Evolutionary conservation across 139 green algal species (phyloP).

Genomic region (Tetratostichococcus sp.): DNA sequence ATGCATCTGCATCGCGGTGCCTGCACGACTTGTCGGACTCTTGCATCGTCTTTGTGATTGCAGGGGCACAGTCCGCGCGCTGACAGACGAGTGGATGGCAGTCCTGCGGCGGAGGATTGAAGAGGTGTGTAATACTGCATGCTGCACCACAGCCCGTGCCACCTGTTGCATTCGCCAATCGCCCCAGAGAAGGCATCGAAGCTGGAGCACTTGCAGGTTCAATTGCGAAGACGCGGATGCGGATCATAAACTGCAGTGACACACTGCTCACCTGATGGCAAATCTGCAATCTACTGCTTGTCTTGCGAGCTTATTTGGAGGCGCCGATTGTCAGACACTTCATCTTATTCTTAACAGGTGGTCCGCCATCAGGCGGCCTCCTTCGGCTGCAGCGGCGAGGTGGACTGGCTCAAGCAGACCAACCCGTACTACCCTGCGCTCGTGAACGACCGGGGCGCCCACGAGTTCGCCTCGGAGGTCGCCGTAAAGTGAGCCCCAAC

Average conservation of each 20-base stretch:
- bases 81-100: slow-evolving; percentile 30
- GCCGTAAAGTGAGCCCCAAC: background rate
- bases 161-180: too few relatives aligned
- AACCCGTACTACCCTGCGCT: slow-evolving; percentile 75
- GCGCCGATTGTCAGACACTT: too few relatives aligned
- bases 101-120: slow-evolving; percentile 37
- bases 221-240: too few relatives aligned
- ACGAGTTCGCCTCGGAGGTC: slow-evolving; percentile 55
- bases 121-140: slow-evolving; percentile 6
- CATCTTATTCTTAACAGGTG: slow-evolving; percentile 19
- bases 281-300: too few relatives aligned
- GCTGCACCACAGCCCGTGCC: background rate
- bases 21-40: too few relatives aligned
- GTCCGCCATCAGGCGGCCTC: slow-evolving; percentile 36
- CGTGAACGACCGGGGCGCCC: slow-evolving; percentile 62
- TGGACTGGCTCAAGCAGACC: slow-evolving; percentile 59
- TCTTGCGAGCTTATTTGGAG: too few relatives aligned
- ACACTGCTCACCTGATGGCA: too few relatives aligned
- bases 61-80: slow-evolving; percentile 69
- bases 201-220: too few relatives aligned
- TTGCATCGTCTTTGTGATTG: too few relatives aligned
- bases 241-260: too few relatives aligned
- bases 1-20: too few relatives aligned
- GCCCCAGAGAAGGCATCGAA: too few relatives aligned
- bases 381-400: slow-evolving; percentile 59